These are phyloP conservation scores for Amanita fuliginea DNA, from an alignment of 768 basidiomycete species.

Conservation along the genomic window DNA sequence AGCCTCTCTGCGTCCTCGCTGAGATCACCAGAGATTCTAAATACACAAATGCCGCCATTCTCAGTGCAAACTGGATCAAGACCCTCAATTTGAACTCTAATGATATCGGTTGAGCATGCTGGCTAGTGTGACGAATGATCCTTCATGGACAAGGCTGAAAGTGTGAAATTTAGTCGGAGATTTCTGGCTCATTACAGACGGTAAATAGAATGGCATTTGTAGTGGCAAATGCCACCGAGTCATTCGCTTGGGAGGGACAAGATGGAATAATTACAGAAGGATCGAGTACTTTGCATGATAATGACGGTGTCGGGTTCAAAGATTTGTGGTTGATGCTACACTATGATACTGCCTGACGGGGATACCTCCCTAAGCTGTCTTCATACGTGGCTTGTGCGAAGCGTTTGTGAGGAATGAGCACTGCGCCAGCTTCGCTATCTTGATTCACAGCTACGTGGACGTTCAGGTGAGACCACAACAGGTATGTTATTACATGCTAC, in stretches of 20 bases:
- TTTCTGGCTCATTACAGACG: background rate
- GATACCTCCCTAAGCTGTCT: slow-evolving; percentile 16
- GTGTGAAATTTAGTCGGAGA: slow-evolving; percentile 10
- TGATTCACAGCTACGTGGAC: slow-evolving; percentile 38
- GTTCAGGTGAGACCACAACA: slow-evolving; percentile 29
- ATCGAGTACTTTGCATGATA: slow-evolving; percentile 24
- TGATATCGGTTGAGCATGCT: slow-evolving; percentile 33
- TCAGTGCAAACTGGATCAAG: slow-evolving; percentile 37
- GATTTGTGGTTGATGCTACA: slow-evolving; percentile 15
- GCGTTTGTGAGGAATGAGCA: slow-evolving; percentile 27
- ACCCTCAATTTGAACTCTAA: slow-evolving; percentile 30
- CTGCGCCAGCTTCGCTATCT: slow-evolving; percentile 24
- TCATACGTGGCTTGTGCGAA: slow-evolving; percentile 38
- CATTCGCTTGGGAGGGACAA: slow-evolving; percentile 31
- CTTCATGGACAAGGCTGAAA: slow-evolving; percentile 30
- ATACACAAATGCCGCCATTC: slow-evolving; percentile 34
- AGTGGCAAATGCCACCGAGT: slow-evolving; percentile 23
- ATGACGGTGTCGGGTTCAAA: slow-evolving; percentile 44
- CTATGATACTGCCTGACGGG: background rate
- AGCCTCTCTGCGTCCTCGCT: slow-evolving; percentile 40
- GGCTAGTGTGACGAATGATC: slow-evolving; percentile 27
- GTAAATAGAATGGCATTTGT: background rate
- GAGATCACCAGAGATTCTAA: slow-evolving; percentile 31
- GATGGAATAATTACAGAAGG: slow-evolving; percentile 46
- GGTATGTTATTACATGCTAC: background rate